These are phyloP conservation scores for Yamadazyma ubonensis DNA, from an alignment of 805 yeast species.

Conservation along the genomic window DNA sequence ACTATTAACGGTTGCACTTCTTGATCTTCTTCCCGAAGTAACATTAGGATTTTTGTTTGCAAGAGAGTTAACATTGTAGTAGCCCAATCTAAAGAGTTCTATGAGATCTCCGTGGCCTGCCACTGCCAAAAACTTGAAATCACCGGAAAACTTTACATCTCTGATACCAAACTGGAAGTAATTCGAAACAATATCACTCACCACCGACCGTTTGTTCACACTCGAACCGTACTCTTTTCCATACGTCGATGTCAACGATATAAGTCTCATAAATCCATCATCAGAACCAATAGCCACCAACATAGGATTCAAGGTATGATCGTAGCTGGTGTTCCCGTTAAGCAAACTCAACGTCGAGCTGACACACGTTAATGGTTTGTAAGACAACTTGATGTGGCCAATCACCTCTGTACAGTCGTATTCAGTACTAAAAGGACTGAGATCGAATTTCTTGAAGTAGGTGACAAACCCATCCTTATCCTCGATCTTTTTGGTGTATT, in stretches of 20 bases:
- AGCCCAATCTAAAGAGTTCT: slow-evolving; percentile 40
- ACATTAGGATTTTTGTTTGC: slow-evolving; percentile 17
- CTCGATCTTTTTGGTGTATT: slow-evolving; percentile 19
- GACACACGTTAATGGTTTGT: slow-evolving; percentile 54
- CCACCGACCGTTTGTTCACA: slow-evolving; percentile 23
- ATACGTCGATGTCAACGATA: slow-evolving; percentile 46
- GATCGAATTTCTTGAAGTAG: slow-evolving; percentile 36
- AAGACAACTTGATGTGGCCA: slow-evolving; percentile 63
- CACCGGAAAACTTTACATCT: slow-evolving; percentile 48
- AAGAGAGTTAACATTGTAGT: slow-evolving; percentile 40
- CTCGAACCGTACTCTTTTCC: slow-evolving; percentile 26
- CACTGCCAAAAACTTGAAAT: slow-evolving; percentile 44
- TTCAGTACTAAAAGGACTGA: slow-evolving; percentile 25
- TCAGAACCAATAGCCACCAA: slow-evolving; percentile 55
- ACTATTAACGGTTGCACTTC: slow-evolving; percentile 41
- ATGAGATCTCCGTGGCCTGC: slow-evolving; percentile 58
- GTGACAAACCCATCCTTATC: slow-evolving; percentile 33
- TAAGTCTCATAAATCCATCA: slow-evolving; percentile 61
- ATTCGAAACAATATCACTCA: slow-evolving; percentile 57
- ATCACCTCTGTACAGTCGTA: slow-evolving; percentile 22
- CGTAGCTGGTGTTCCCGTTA: slow-evolving; percentile 6
- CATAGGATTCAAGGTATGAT: slow-evolving; percentile 35
- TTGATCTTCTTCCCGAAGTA: slow-evolving; percentile 29
- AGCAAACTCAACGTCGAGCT: slow-evolving; percentile 28
- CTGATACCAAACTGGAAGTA: slow-evolving; percentile 64